These are phyloP conservation scores for Kluyveromyces sp. DNA, from an alignment of 1,139 yeast genomes.

Conservation along the genomic window DNA sequence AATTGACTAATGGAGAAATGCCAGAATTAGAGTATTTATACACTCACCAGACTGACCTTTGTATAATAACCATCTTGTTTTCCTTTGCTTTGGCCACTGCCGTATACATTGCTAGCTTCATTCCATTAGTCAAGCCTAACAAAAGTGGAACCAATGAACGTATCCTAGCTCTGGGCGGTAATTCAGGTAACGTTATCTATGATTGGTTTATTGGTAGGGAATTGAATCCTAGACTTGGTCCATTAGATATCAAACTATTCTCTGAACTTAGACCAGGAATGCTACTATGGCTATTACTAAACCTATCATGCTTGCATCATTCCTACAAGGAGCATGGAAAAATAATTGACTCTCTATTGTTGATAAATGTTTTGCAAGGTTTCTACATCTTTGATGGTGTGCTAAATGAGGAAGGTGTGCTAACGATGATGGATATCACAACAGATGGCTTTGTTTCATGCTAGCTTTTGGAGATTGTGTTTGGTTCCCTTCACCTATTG, in stretches of 20 bases:
- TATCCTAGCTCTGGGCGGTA: slow-evolving; percentile 79
- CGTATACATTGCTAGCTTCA: slow-evolving; percentile 61
- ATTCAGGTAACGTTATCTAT: slow-evolving; percentile 64
- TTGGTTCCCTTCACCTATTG: slow-evolving; percentile 93
- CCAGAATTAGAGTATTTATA: slow-evolving; percentile 79
- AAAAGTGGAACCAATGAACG: slow-evolving; percentile 54
- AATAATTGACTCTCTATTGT: slow-evolving; percentile 62
- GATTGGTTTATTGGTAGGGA: slow-evolving; percentile 98
- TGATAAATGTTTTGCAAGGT: slow-evolving; percentile 64
- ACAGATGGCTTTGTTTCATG: slow-evolving; percentile 97
- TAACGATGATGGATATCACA: slow-evolving; percentile 92
- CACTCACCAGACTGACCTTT: slow-evolving; percentile 57
- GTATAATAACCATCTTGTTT: slow-evolving; percentile 55
- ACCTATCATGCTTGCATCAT: slow-evolving; percentile 72
- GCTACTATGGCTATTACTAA: slow-evolving; percentile 75
- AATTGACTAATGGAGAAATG: slow-evolving; percentile 43
- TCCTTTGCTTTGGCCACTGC: slow-evolving; percentile 55
- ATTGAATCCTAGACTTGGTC: slow-evolving; percentile 81
- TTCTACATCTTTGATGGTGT: slow-evolving; percentile 89
- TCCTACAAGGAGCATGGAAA: slow-evolving; percentile 59
- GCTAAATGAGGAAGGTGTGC: slow-evolving; percentile 76
- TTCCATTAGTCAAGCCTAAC: slow-evolving; percentile 45
- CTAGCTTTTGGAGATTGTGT: slow-evolving; percentile 86
- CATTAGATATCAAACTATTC: slow-evolving; percentile 80
- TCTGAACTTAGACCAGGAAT: slow-evolving; percentile 95